Evolutionary conservation across 2,329 filamentous ascomycete genomes (phyloP), one percentile per base, ranked within the genome.

Genomic region (Tolypocladium album): DNA sequence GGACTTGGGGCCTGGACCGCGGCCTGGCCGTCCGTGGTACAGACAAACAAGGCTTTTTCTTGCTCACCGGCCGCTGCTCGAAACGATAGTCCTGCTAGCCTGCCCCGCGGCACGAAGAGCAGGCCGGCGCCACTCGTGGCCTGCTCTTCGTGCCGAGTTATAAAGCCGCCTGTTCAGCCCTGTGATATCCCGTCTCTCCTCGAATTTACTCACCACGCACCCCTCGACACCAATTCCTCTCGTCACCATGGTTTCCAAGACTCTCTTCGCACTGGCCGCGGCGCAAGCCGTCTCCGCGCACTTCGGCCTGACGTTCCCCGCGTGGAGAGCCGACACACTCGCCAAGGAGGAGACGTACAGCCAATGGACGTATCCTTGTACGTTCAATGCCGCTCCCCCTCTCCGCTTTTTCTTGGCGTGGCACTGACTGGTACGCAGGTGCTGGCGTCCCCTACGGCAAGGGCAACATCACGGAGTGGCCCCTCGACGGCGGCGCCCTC

Each of bases 331-430:
- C 60, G 74, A 82, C 67, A 79, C 78, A 0, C 74, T 83, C 47
- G 64, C 67, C 27, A 64, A 70, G 24, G 70, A 68, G 60, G 69
- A 69, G 38, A 68, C 69, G 60, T 82, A 78, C 70, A 77, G 71
- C 58, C 79, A 83, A 67, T 82, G 76, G 75, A 64, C 61, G 1
- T 78, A 79, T 61, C 80, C 81, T n/a, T 83, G 80, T 82, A 73
- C 17, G 77, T 65, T 11, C 27, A 31, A 31, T 5, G 5, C 27
- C 27, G 3, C 27, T 5, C 27, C 27, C 17, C 55, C 7, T 55
- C n/a, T 34, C 24, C 8, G n/a, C 40, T 34, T 9, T 27, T 39
- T 13, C n/a, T 34, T 40, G 20, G n/a, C 58, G 22, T 50, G 45
- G 20, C 39, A 17, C 58, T 62, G 38, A 66, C 58, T 9, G 36